phyloP scores from a whole-genome alignment of 2,329 filamentous ascomycete species.

The Pestalotiopsis sp. region DNA sequence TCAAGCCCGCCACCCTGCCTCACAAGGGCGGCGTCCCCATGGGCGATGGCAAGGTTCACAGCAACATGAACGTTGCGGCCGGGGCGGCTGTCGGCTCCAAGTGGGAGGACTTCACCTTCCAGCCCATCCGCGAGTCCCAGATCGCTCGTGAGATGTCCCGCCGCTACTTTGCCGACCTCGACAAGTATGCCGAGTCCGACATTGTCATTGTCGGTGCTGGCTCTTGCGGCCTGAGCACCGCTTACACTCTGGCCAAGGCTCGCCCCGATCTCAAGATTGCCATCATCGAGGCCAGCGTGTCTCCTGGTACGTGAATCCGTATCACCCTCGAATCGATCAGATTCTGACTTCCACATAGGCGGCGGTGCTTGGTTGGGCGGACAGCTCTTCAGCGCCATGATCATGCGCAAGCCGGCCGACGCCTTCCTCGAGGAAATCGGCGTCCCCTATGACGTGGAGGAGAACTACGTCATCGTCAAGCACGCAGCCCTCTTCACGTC shows the following conservation, averaged over 20 bases:
- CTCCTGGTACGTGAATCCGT: conserved; percentile 57
- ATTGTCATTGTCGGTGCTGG: conserved; percentile 92
- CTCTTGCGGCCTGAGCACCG: conserved; percentile 82
- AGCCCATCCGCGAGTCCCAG: conserved; percentile 87
- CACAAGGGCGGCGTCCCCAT: conserved; percentile 47
- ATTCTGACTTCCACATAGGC: conserved; percentile 42
- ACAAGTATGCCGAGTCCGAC: conserved; percentile 88
- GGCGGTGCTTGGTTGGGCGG: conserved; percentile 93
- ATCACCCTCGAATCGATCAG: not conserved
- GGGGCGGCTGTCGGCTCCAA: conserved; percentile 67
- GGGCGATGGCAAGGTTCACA: conserved; percentile 33
- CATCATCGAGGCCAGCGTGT: conserved; percentile 85
- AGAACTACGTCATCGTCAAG: conserved; percentile 88
- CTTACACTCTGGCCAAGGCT: conserved; percentile 80
- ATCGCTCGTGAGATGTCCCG: conserved; percentile 92
- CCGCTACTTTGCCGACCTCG: conserved; percentile 89
- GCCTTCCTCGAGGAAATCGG: conserved; percentile 80
- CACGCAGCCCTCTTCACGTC: conserved; percentile 92
- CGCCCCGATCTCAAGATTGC: conserved; percentile 91
- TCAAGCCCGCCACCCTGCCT: conserved; percentile 53
- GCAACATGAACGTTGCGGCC: conserved; percentile 47
- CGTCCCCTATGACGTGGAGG: conserved; percentile 86
- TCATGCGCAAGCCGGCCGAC: conserved; percentile 92
- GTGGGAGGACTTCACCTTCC: conserved; percentile 83
- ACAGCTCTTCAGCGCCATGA: conserved; percentile 93